These are phyloP conservation scores for Clavispora santaluciae DNA, from an alignment of 805 yeast species.

Conservation along the genomic window DNA sequence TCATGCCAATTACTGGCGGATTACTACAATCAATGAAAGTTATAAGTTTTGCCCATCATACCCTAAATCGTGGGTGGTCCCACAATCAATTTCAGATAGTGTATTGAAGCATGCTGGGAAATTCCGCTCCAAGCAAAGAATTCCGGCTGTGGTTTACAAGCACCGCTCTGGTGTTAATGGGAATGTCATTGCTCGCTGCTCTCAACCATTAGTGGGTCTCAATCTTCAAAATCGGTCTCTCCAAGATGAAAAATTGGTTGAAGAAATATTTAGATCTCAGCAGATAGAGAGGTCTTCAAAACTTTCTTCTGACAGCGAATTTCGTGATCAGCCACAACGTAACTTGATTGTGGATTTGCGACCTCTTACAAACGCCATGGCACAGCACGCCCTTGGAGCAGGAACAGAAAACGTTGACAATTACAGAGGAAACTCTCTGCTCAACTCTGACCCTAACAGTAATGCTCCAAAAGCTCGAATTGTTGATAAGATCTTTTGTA, in stretches of 20 bases:
- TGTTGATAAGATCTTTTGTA: conserved; percentile 70
- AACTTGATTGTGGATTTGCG: conserved; percentile 85
- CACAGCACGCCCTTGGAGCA: conserved; percentile 96
- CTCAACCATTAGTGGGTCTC: conserved; percentile 91
- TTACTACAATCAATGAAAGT: conserved; percentile 57
- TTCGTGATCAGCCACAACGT: conserved; percentile 33
- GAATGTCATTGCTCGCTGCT: conserved; percentile 78
- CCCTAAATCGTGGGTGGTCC: conserved; percentile 66
- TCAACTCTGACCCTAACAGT: conserved; percentile 5
- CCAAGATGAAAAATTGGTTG: conserved; percentile 83
- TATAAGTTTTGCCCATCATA: conserved; percentile 72
- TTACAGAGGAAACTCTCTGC: conserved; percentile 44
- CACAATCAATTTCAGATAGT: conserved; percentile 73
- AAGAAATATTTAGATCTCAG: conserved; percentile 68
- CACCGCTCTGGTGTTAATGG: conserved; percentile 53
- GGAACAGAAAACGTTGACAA: conserved; percentile 93
- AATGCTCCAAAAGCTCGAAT: conserved; percentile 18
- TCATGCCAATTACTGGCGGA: conserved; percentile 53
- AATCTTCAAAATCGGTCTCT: conserved; percentile 75
- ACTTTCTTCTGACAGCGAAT: conserved; percentile 18
- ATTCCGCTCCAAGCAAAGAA: conserved; percentile 77
- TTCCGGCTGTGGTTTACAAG: conserved; percentile 78
- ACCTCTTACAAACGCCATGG: conserved; percentile 92
- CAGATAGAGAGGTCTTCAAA: conserved; percentile 21
- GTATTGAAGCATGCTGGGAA: conserved; percentile 79